Conservation (phyloP, 2,329 filamentous ascomycete genomes). For the Lachnellula willkommii region DNA sequence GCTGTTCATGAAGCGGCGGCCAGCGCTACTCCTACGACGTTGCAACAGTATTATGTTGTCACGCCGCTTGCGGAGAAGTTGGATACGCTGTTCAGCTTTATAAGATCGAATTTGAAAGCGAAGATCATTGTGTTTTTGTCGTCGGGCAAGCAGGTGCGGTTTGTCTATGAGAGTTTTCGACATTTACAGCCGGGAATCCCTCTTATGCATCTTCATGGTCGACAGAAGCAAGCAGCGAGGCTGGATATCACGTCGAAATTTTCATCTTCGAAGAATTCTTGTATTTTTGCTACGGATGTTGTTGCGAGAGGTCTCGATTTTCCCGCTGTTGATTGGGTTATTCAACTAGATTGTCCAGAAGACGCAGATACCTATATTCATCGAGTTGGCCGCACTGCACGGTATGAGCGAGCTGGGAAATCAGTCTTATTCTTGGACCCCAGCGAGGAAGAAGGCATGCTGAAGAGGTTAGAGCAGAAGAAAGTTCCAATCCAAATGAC, state of each 20-base stretch:
- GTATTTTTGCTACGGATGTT: conserved; percentile 92
- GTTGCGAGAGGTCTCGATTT: conserved; percentile 93
- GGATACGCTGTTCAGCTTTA: conserved; percentile 87
- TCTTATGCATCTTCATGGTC: conserved; percentile 84
- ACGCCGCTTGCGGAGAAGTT: conserved; percentile 84
- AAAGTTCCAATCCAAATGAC: conserved; percentile 85
- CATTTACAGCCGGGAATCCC: conserved; percentile 93
- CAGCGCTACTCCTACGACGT: conserved; percentile 71
- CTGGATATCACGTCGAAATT: conserved; percentile 85
- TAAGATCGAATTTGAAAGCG: conserved; percentile 81
- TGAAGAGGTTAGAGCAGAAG: conserved; percentile 77
- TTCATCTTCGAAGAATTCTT: conserved; percentile 72
- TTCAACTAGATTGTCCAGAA: conserved; percentile 96
- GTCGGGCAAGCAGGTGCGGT: conserved; percentile 92
- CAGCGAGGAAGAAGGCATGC: conserved; percentile 87
- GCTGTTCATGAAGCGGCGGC: conserved; percentile 81
- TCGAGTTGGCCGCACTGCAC: conserved; percentile 87
- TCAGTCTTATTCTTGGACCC: conserved; percentile 90
- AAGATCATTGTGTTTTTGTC: conserved; percentile 96
- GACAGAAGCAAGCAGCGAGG: conserved; percentile 85
- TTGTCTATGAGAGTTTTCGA: conserved; percentile 88
- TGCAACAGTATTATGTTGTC: conserved; percentile 88
- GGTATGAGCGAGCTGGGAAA: conserved; percentile 80
- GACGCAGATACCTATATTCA: conserved; percentile 98
- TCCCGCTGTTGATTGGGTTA: conserved; percentile 94